Conservation (phyloP, 345 rosid species). For the Carallia pectinifolia region DNA sequence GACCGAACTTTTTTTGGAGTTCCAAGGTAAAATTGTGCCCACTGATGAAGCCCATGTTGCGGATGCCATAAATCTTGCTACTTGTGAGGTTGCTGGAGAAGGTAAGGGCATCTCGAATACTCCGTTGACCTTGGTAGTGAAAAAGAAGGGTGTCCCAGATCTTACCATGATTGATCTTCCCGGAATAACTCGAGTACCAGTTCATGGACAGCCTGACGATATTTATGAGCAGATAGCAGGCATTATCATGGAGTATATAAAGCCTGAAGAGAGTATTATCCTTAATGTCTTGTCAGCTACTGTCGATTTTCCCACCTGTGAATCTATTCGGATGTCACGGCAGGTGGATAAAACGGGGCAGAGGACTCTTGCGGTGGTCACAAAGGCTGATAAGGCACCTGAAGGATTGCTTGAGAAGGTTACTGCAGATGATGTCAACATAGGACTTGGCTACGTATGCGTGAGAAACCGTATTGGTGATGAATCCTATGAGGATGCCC, state of each 20-base stretch:
- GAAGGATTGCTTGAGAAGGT: constrained; percentile 53
- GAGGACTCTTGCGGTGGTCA: constrained; percentile 49
- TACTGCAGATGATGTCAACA: constrained; percentile 42
- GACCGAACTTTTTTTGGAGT: constrained; percentile 42
- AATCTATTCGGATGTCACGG: constrained; percentile 52
- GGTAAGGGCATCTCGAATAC: constrained; percentile 45
- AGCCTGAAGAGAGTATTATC: constrained; percentile 49
- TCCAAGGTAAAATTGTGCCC: constrained; percentile 13
- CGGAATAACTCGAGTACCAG: constrained; percentile 50
- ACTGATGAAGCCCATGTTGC: constrained; percentile 35
- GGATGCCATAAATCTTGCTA: constrained; percentile 31
- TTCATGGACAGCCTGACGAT: constrained; percentile 49
- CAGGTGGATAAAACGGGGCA: constrained; percentile 43
- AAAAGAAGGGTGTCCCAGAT: constrained; percentile 42
- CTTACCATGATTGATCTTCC: constrained; percentile 63
- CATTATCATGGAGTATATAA: constrained; percentile 44
- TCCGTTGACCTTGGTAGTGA: constrained; percentile 41
- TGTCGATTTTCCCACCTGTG: constrained; percentile 49
- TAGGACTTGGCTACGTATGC: constrained; percentile 50
- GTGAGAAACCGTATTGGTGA: constrained; percentile 44
- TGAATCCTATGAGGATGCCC: constrained; percentile 36
- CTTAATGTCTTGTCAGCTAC: constrained; percentile 48
- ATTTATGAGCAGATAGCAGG: constrained; percentile 44
- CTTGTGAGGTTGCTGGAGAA: constrained; percentile 42
- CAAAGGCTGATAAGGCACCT: constrained; percentile 47